Conservation (phyloP, 352 stramenopile genomes). For the Elongisporangium senticosum region DNA sequence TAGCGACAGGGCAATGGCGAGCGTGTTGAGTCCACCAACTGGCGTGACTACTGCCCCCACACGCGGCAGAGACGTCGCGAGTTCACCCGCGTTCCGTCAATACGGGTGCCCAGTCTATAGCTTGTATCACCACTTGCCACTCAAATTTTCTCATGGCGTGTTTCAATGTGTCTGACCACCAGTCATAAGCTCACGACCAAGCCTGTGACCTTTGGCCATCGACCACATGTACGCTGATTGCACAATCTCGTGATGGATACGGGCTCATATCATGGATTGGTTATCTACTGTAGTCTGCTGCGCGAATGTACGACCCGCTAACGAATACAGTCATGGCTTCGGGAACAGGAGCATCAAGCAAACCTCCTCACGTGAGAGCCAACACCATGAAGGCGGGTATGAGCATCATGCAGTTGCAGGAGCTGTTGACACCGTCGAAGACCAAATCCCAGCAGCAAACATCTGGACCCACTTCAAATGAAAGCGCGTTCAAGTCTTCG, state of each 20-base stretch:
- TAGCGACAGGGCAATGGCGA: neutral
- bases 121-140: neutral
- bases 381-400: conserved; percentile 46
- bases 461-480: neutral
- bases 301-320: conserved; percentile 64
- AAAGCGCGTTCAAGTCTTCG: neutral
- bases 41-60: neutral
- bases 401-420: conserved; percentile 56
- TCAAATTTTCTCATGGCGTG: neutral
- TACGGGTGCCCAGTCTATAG: conserved; percentile 22
- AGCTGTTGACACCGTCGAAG: conserved; percentile 43
- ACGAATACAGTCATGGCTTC: conserved; percentile 24
- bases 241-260: neutral
- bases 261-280: neutral
- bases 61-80: conserved; percentile 11
- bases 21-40: neutral
- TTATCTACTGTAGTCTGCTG: conserved; percentile 36
- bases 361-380: conserved; percentile 4
- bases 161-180: neutral
- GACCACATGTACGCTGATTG: conserved; percentile 34
- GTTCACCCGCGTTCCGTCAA: conserved; percentile 18
- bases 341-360: conserved; percentile 16
- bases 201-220: conserved; percentile 66
- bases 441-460: neutral
- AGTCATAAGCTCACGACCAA: conserved; percentile 26